Evolutionary conservation across 441 rosid genomes (phyloP).

Genomic region (Dalechampia spathulata): DNA sequence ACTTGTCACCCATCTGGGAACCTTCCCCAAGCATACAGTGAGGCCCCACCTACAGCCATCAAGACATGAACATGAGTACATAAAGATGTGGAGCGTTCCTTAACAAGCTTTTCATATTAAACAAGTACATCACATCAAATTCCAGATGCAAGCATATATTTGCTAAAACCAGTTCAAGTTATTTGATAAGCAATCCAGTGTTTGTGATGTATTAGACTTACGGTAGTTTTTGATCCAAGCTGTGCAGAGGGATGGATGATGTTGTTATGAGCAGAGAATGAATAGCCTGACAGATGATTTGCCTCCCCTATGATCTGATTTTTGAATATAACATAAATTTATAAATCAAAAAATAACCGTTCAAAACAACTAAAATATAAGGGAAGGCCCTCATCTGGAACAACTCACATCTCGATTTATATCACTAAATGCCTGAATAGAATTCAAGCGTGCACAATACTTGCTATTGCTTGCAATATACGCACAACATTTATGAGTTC

Average conservation of each 20-base stretch:
- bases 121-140: not conserved
- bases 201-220: slow-evolving; percentile 38
- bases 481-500: slow-evolving; percentile 81
- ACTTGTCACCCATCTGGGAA: slow-evolving; percentile 91
- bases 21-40: slow-evolving; percentile 93
- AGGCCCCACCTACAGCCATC: slow-evolving; percentile 68
- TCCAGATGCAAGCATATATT: not conserved
- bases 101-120: not conserved
- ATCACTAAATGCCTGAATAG: slow-evolving; percentile 88
- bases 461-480: slow-evolving; percentile 72
- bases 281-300: slow-evolving; percentile 75
- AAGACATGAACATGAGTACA: not conserved
- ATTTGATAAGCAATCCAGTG: not conserved
- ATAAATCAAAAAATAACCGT: slow-evolving; percentile 7
- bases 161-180: not conserved
- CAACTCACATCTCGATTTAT: slow-evolving; percentile 84
- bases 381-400: slow-evolving; percentile 4
- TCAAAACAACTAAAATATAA: not conserved
- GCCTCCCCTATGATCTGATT: slow-evolving; percentile 79
- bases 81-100: not conserved
- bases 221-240: slow-evolving; percentile 88
- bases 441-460: slow-evolving; percentile 68
- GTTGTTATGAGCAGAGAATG: slow-evolving; percentile 75
- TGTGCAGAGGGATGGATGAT: slow-evolving; percentile 69
- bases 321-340: slow-evolving; percentile 4